Evolutionary conservation across 1,139 yeast species (phyloP).

Genomic region (Hanseniaspora gamundiae): DNA sequence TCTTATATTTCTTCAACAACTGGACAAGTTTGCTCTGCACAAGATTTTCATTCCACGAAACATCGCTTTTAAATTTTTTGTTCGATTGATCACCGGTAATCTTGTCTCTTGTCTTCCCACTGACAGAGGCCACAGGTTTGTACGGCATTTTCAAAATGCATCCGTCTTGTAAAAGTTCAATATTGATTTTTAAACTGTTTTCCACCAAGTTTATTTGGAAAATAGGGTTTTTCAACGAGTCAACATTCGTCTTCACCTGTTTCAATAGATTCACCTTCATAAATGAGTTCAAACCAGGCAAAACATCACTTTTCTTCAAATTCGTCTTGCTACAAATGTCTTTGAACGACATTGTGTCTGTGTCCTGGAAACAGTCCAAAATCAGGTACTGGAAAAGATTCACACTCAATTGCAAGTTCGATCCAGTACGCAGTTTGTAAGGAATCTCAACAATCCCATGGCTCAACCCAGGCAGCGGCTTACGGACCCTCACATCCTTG

Average conservation of each 20-base stretch:
- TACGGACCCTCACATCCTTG: background rate
- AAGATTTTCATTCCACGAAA: background rate
- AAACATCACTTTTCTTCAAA: background rate
- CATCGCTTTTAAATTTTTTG: no score
- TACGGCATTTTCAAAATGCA: background rate
- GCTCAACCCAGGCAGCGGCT: background rate
- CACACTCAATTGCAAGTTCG: background rate
- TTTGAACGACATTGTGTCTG: background rate
- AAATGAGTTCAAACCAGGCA: background rate
- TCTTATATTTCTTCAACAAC: background rate
- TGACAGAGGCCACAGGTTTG: no score
- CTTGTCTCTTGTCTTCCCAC: no score
- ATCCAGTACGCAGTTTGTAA: background rate
- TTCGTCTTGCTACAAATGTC: background rate
- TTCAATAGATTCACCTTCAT: background rate
- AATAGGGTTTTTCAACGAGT: background rate
- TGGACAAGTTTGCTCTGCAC: background rate
- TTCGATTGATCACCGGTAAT: no score
- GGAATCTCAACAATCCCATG: background rate
- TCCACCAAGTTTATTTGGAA: background rate
- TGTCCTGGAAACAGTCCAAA: background rate
- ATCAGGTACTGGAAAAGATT: background rate
- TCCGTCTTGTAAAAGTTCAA: background rate
- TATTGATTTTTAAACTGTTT: background rate
- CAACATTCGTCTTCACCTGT: background rate